Evolutionary conservation across 148 eudicot genomes (phyloP), one percentile per base, ranked within the genome.

Genomic region (Persicaria maculosa): DNA sequence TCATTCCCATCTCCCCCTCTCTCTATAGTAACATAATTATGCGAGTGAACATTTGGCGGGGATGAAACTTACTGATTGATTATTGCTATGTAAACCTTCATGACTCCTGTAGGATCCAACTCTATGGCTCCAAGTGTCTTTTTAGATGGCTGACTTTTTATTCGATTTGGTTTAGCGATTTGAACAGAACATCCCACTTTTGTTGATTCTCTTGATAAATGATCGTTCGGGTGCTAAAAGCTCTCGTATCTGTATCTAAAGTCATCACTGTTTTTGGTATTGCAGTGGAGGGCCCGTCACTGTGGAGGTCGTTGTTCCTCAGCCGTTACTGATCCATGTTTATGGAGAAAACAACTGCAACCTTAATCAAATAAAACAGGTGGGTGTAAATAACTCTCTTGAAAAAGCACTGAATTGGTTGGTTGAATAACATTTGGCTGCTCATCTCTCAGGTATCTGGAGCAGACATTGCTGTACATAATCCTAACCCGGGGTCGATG

Each of bases 241-340:
- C 12, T 12, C 52, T 12, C 52, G 12, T 48, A 8, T 8, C 12
- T 48, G 52, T 12, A 48, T 48, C 12, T 48, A 48, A 48, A 48
- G 52, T 5, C 52, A 48, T 48, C 11, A 48, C 11, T 55, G 31
- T n/a, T 50, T 9, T 64, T 65, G 25, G 36, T 47, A 16, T 58
- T 81, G 81, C 88, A 87, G 90, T 65, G 68, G 47, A 72, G 58
- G 46, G 53, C 74, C 78, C 4, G 71, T 31, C 47, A 80, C 79
- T 10, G 79, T 85, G 44, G 90, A 87, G 79, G 81, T 87, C 7
- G 84, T 81, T 52, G 74, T 85, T 75, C 90, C 88, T 48, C 82
- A 79, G 64, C 69, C 47, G 36, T 73, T 79, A 74, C 76, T 85
- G 50, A 74, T 83, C 45, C 80, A 83, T 76, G 82, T 87, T 61